These are phyloP conservation scores for Penicillium sp. DNA, from an alignment of 2,329 filamentous ascomycete genomes.

Conservation along the genomic window DNA sequence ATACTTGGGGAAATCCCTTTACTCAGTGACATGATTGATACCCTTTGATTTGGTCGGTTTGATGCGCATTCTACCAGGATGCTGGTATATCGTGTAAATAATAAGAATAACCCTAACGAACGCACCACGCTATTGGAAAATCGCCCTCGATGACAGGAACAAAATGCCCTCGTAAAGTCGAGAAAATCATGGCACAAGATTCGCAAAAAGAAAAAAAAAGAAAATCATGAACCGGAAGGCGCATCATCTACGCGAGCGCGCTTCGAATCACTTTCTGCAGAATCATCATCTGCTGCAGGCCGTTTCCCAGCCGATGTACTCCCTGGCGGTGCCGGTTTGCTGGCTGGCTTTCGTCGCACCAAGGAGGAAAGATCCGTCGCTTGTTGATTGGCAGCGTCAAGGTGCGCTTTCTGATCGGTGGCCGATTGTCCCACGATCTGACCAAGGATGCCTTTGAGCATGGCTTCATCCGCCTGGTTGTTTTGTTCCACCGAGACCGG, in stretches of 20 bases:
- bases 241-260: constrained; percentile 22
- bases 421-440: constrained; percentile 52
- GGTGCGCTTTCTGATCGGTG: constrained; percentile 47
- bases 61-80: too few relatives aligned
- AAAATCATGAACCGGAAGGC: not conserved
- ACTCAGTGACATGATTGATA: too few relatives aligned
- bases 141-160: too few relatives aligned
- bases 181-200: too few relatives aligned
- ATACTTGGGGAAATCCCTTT: too few relatives aligned
- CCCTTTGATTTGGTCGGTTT: too few relatives aligned
- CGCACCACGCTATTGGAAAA: too few relatives aligned
- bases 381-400: constrained; percentile 50
- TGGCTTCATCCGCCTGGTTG: constrained; percentile 33
- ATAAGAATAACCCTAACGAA: too few relatives aligned
- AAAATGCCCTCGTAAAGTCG: not conserved
- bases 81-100: too few relatives aligned
- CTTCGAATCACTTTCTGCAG: constrained; percentile 23
- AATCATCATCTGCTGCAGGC: constrained; percentile 19
- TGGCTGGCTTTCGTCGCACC: constrained; percentile 49
- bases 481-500: constrained; percentile 45
- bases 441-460: constrained; percentile 54
- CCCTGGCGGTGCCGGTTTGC: constrained; percentile 11
- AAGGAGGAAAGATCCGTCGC: constrained; percentile 57
- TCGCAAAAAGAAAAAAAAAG: too few relatives aligned
- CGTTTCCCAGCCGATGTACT: constrained; percentile 23